Evolutionary conservation across 164 flowering plant genomes (phyloP), one percentile per base, ranked within the genome.

Genomic region (Annona squamosa): DNA sequence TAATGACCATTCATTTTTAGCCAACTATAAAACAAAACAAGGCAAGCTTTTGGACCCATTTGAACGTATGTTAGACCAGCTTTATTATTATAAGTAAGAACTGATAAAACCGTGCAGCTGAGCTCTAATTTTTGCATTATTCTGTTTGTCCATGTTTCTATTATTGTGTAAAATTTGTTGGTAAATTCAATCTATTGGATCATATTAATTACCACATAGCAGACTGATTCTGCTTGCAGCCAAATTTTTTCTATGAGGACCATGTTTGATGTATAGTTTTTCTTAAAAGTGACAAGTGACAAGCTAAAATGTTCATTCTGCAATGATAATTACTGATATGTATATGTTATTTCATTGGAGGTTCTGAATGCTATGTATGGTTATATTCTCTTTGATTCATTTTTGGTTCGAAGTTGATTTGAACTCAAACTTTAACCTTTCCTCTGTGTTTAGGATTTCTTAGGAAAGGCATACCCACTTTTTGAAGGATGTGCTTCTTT

Each of bases 391-490:
- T 42, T 66, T 44, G 2, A 6, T 46, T 43, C 68, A 13, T 16
- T 6, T 42, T 12, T 66, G 17, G 1, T 43, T 42, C 45, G 43
- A 66, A 42, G 43, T 42, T 42, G n/a, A 66, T 66, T 66, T n/a
- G 12, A 66, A 46, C 43, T 4, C 68, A 66, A 66, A 43, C 46
- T 59, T 71, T 37, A 9, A 3, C 59, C 13, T 52, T 52, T 46
- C 67, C 56, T 59, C 44, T 19, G 43, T 62, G 4, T 65, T 18
- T 52, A 74, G 75, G 71, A 42, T 46, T 95, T 91, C 76, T 84
- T 95, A 45, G 79, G 81, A 81, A 88, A 86, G 76, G 99, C 93
- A 73, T 95, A 93, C 77, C 91, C 98, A 17, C 79, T 93, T 77
- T 75, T 95, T 79, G 91, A 93, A 85, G 89, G 93, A 68, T 88